These are phyloP conservation scores for Fomitopsis betulina DNA, from an alignment of 1,284 basidiomycete species.

Conservation along the genomic window DNA sequence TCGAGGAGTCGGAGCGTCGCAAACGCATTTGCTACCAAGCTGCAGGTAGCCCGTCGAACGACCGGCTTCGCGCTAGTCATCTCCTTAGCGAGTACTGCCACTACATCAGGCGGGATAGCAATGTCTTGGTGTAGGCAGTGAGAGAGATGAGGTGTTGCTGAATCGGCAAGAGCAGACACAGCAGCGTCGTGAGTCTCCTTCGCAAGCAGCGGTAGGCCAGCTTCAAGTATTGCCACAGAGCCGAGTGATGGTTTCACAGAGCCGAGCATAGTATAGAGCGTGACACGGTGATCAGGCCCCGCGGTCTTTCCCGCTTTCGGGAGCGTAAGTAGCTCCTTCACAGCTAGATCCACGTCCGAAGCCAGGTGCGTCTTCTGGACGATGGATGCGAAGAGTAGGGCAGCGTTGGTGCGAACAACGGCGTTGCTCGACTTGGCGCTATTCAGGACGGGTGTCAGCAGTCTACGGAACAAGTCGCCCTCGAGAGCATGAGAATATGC, in stretches of 20 bases:
- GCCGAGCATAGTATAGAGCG: constrained; percentile 75
- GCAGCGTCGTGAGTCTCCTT: constrained; percentile 80
- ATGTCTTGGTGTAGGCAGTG: constrained; percentile 43
- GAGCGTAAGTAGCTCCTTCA: constrained; percentile 64
- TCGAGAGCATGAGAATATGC: constrained; percentile 55
- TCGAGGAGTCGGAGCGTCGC: constrained; percentile 29
- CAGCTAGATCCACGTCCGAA: constrained; percentile 39
- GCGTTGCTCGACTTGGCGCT: constrained; percentile 77
- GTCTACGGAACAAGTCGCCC: constrained; percentile 50
- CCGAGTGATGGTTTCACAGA: constrained; percentile 45
- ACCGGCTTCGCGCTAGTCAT: constrained; percentile 46
- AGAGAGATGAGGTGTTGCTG: constrained; percentile 57
- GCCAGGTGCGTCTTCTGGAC: constrained; percentile 31
- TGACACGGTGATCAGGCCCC: constrained; percentile 81
- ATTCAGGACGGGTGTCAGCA: constrained; percentile 64
- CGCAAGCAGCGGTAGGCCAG: constrained; percentile 54
- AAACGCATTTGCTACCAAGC: constrained; percentile 31
- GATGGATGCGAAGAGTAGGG: constrained; percentile 59
- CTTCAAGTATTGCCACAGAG: constrained; percentile 53
- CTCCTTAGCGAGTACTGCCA: constrained; percentile 59
- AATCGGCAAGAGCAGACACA: constrained; percentile 46
- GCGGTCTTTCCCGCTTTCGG: constrained; percentile 82
- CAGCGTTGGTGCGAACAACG: constrained; percentile 53
- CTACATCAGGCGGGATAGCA: constrained; percentile 39
- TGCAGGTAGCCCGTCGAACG: constrained; percentile 33